A percentile compares a stretch with the other conserved stretches of the same genome.
These are phyloP conservation scores for Ogataea pini DNA, from an alignment of 805 yeast genomes.

Conservation along the genomic window DNA sequence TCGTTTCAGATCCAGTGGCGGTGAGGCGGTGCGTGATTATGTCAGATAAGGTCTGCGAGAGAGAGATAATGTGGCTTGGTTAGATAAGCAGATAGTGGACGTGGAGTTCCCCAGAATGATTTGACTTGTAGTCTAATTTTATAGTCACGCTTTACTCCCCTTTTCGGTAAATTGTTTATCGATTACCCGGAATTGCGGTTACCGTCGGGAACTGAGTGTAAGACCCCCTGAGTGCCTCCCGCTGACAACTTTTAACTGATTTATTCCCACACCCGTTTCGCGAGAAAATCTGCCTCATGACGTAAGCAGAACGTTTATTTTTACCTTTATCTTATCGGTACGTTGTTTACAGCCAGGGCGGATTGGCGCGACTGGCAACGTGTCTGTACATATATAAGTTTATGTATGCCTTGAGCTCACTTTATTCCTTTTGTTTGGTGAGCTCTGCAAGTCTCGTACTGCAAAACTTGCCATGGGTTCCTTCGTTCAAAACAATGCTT, in stretches of 20 bases:
- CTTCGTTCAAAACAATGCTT: not conserved
- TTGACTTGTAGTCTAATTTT: too few relatives aligned
- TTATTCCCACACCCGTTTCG: not conserved
- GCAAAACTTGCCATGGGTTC: constrained; percentile 5
- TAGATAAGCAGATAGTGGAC: not conserved
- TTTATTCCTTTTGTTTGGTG: not conserved
- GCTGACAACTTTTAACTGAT: not conserved
- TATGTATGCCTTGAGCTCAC: not conserved
- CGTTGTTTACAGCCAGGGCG: constrained; percentile 4
- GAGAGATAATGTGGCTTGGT: not conserved
- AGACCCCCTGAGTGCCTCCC: not conserved
- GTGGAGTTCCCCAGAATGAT: too few relatives aligned
- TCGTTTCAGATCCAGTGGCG: constrained; percentile 3
- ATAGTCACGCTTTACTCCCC: not conserved
- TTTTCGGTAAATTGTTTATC: not conserved
- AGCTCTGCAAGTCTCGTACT: not conserved
- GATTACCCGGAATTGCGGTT: constrained; percentile 6
- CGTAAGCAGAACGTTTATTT: constrained; percentile 1
- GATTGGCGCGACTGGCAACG: constrained; percentile 8
- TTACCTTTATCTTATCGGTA: constrained; percentile 5
- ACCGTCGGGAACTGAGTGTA: constrained; percentile 2
- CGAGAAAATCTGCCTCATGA: not conserved
- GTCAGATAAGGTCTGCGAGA: not conserved
- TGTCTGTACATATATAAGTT: not conserved
- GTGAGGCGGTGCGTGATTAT: constrained; percentile 5